phyloP scores from a whole-genome alignment of 768 basidiomycete genomes.

The Lepiota brunneoincarnata region DNA sequence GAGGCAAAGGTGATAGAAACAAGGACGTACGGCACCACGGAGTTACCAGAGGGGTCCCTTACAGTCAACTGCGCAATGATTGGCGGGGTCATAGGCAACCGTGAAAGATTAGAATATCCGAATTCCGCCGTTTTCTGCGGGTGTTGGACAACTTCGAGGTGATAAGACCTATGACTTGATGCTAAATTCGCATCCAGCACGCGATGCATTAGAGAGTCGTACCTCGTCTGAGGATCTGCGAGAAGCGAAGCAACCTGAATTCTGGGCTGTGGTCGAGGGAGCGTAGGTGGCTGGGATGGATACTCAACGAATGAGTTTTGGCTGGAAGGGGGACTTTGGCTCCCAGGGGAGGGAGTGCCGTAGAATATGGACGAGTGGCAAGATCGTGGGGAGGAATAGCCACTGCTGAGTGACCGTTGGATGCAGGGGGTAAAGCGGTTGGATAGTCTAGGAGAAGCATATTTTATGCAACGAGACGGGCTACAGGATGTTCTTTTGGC shows the following conservation, averaged over 20 bases:
- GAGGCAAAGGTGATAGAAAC: background rate
- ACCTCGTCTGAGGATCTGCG: slow-evolving; percentile 54
- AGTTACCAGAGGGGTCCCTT: slow-evolving; percentile 67
- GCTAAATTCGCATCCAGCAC: background rate
- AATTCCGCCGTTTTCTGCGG: slow-evolving; percentile 83
- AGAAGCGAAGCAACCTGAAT: slow-evolving; percentile 60
- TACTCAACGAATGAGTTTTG: slow-evolving; percentile 12
- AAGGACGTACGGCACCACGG: slow-evolving; percentile 71
- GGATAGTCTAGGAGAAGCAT: slow-evolving; percentile 13
- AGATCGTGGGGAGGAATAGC: slow-evolving; percentile 12
- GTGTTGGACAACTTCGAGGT: slow-evolving; percentile 84
- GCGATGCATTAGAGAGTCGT: slow-evolving; percentile 17
- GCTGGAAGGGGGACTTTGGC: slow-evolving; percentile 13
- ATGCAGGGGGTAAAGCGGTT: slow-evolving; percentile 1
- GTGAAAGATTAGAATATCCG: slow-evolving; percentile 68
- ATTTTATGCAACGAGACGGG: slow-evolving; percentile 19
- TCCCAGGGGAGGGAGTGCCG: slow-evolving; percentile 8
- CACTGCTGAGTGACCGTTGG: slow-evolving; percentile 13
- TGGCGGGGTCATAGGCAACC: slow-evolving; percentile 82
- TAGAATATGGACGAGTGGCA: slow-evolving; percentile 6
- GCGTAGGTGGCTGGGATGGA: slow-evolving; percentile 25
- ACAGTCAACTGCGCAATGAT: slow-evolving; percentile 78
- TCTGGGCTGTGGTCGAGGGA: slow-evolving; percentile 43
- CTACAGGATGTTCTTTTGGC: slow-evolving; percentile 19
- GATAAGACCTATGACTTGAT: slow-evolving; percentile 52